Evolutionary conservation across 2,329 filamentous ascomycete species (phyloP).

Genomic region (Penicillium sp.): DNA sequence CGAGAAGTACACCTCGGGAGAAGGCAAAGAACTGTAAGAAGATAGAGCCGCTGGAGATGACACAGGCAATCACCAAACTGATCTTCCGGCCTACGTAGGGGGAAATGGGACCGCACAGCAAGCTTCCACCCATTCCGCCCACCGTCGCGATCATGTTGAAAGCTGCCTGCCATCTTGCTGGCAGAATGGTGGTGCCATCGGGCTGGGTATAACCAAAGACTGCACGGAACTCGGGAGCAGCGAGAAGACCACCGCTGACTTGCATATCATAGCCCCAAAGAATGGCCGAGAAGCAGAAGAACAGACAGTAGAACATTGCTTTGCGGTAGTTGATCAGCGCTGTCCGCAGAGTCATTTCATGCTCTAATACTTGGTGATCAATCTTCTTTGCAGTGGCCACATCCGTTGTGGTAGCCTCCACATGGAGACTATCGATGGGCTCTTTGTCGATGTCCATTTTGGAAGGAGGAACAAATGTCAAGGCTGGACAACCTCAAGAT

Average conservation of each 20-base stretch:
- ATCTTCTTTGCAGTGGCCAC: neutral
- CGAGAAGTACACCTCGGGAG: constrained; percentile 2
- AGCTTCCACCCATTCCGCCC: constrained; percentile 10
- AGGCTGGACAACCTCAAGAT: neutral
- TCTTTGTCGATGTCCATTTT: constrained; percentile 8
- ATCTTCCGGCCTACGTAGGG: constrained; percentile 6
- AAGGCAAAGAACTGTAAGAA: constrained; percentile 13
- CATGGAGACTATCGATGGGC: constrained; percentile 3
- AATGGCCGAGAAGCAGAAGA: constrained; percentile 12
- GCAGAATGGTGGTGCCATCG: constrained; percentile 10
- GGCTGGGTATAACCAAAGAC: constrained; percentile 12
- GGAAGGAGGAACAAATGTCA: neutral
- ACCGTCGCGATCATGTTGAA: constrained; percentile 12
- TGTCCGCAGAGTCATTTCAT: constrained; percentile 1
- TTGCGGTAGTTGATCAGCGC: constrained; percentile 5
- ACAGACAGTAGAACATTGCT: constrained; percentile 8
- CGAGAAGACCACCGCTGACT: constrained; percentile 9
- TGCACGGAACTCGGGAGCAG: constrained; percentile 8
- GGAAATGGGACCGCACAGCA: constrained; percentile 6
- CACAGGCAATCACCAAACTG: constrained; percentile 5
- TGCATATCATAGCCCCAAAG: constrained; percentile 14
- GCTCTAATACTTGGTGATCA: neutral
- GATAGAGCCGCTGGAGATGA: constrained; percentile 8
- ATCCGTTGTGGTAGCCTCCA: constrained; percentile 4
- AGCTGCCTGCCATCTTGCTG: constrained; percentile 10